phyloP scores from a whole-genome alignment of 176 grass and related monocot species.

The Carex myosuroides region DNA sequence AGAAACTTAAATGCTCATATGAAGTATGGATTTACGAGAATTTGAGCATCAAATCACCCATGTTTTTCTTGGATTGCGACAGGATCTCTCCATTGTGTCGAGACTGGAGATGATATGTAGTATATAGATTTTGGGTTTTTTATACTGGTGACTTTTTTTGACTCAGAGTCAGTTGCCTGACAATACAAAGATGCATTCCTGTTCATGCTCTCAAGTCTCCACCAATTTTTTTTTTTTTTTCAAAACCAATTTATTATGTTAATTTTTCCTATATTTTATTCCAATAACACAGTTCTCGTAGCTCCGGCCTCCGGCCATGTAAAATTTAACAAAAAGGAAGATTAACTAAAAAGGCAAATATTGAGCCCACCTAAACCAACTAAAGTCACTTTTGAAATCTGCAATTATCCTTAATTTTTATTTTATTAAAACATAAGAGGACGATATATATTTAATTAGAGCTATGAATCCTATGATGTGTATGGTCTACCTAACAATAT shows the following conservation, averaged over 20 bases:
- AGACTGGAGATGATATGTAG: not conserved
- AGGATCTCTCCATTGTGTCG: not conserved
- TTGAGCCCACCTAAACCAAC: not conserved
- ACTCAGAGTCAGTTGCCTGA: not conserved
- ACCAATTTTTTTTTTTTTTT: no score
- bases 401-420: not conserved
- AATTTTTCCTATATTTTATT: not conserved
- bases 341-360: not conserved
- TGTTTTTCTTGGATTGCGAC: not conserved
- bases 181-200: not conserved
- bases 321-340: not conserved
- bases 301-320: no score
- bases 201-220: not conserved
- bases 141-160: not conserved
- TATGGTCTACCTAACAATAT: not conserved
- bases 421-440: not conserved
- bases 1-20: no score
- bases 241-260: no score
- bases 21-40: no score
- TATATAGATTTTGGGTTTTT: not conserved
- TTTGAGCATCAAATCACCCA: not conserved
- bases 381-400: constrained; percentile 2
- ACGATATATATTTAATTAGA: not conserved
- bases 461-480: not conserved
- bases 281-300: no score